Evolutionary conservation across 2,329 filamentous ascomycete genomes (phyloP).

Genomic region (Ophiostoma quercus): DNA sequence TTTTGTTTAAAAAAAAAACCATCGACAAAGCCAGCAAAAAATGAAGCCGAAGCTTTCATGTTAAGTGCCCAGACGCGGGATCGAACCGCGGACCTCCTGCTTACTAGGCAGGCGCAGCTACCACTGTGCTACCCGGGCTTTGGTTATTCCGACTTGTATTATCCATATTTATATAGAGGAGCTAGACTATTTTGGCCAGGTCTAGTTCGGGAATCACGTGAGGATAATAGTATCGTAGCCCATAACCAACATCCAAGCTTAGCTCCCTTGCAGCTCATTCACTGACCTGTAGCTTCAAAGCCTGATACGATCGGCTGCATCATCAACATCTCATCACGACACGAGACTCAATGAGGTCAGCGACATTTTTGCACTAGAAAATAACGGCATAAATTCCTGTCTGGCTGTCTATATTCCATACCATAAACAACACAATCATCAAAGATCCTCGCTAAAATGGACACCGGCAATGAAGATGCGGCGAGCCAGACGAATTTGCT

Average conservation of each 20-base stretch:
- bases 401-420: not conserved
- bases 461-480: slow-evolving; percentile 6
- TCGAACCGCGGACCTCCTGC: slow-evolving; percentile 27
- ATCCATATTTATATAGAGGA: not conserved
- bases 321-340: not conserved
- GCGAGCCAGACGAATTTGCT: not conserved
- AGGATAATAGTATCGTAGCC: not conserved
- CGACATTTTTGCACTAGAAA: not conserved
- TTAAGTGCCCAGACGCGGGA: slow-evolving; percentile 25
- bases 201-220: not conserved
- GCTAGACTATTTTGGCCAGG: not conserved
- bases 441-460: not conserved
- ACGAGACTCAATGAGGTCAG: not conserved
- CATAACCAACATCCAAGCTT: not conserved
- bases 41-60: not conserved
- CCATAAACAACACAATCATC: not conserved
- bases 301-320: not conserved
- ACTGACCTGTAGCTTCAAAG: not conserved
- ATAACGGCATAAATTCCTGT: not conserved
- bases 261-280: not conserved
- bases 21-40: not conserved
- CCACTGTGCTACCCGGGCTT: slow-evolving; percentile 27
- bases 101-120: slow-evolving; percentile 27
- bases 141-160: not conserved
- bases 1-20: too few relatives aligned